phyloP scores from a whole-genome alignment of 2,329 filamentous ascomycete species.

The Elsinoe fawcettii region DNA sequence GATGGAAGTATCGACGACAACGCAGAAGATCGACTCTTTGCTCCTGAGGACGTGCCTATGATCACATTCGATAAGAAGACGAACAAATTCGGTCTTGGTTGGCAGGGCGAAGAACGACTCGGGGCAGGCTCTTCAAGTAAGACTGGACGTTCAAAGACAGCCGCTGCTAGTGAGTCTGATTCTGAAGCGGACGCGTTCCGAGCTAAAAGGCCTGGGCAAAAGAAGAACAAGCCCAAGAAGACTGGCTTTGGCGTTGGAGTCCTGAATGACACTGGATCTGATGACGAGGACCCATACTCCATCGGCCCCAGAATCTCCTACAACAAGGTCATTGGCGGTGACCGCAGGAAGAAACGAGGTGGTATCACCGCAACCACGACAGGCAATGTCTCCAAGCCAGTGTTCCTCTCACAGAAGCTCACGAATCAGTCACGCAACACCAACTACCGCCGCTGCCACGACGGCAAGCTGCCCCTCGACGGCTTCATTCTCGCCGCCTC shows the following conservation, averaged over 20 bases:
- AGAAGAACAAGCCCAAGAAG: slow-evolving; percentile 47
- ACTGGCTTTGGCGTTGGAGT: slow-evolving; percentile 81
- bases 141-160: slow-evolving; percentile 10
- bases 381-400: slow-evolving; percentile 42
- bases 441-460: slow-evolving; percentile 64
- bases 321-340: slow-evolving; percentile 69
- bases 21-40: slow-evolving; percentile 60
- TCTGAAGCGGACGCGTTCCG: slow-evolving; percentile 26
- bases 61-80: slow-evolving; percentile 58
- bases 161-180: slow-evolving; percentile 5
- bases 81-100: slow-evolving; percentile 64
- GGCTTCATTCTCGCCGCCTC: slow-evolving; percentile 65
- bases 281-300: slow-evolving; percentile 90
- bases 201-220: slow-evolving; percentile 29
- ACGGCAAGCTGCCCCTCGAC: slow-evolving; percentile 69
- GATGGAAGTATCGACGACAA: slow-evolving; percentile 33
- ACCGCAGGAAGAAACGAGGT: slow-evolving; percentile 64
- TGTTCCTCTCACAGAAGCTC: slow-evolving; percentile 65
- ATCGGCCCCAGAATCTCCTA: slow-evolving; percentile 87
- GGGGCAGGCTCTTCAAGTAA: slow-evolving; percentile 20
- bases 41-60: slow-evolving; percentile 69
- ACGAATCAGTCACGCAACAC: slow-evolving; percentile 30
- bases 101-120: slow-evolving; percentile 51
- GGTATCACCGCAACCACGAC: slow-evolving; percentile 25
- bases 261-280: slow-evolving; percentile 86